Evolutionary conservation across 2,329 filamentous ascomycete genomes (phyloP), one percentile per base, ranked within the genome.

Genomic region (Venturia nashicola): DNA sequence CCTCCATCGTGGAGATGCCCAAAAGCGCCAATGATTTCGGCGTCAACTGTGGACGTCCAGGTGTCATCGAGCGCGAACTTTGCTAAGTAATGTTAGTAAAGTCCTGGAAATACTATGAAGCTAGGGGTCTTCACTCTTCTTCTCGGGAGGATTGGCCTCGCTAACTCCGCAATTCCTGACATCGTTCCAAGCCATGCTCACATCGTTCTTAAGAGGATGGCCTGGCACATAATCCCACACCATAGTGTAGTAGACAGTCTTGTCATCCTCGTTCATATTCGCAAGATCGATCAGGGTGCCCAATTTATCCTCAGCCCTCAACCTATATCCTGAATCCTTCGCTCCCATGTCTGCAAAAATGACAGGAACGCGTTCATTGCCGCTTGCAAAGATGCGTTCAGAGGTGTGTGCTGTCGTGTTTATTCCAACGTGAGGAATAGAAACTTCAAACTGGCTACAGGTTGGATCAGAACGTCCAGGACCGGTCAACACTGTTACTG

Each of bases 1-100:
- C 63, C 63, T 20, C 63, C 63, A 40, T 62, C 63, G 44, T 62
- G 63, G 18, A 63, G 23, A 42, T 65, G 59, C 7, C 63, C 63
- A 18, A 32, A 43, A 16, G 27, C 6, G 44, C 61, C 63, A 36
- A 65, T 54, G 40, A 65, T 14, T 42, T 63, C 59, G 27, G 42
- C 63, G 14, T 65, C 63, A 16, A 63, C 23, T 12, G 42, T 44
- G 7, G 63, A 39, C 8, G 59, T 65, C 63, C 63, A 65, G 32
- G 23, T 18, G n/a, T 57, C 14, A 5, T 55, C 48, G 23, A 63
- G 46, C 12, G 54, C 51, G 62, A 48, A 60, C 44, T 51, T 57
- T 5, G 36, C 62, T 64, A 6, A 11, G 4, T 40, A 3, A 5
- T 16, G 14, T 43, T n/a, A 44, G 16, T 20, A 8, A 18, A 16